Base-by-base conservation (phyloP, 2,329 filamentous ascomycete species). In the Didymella glomerata region DNA sequence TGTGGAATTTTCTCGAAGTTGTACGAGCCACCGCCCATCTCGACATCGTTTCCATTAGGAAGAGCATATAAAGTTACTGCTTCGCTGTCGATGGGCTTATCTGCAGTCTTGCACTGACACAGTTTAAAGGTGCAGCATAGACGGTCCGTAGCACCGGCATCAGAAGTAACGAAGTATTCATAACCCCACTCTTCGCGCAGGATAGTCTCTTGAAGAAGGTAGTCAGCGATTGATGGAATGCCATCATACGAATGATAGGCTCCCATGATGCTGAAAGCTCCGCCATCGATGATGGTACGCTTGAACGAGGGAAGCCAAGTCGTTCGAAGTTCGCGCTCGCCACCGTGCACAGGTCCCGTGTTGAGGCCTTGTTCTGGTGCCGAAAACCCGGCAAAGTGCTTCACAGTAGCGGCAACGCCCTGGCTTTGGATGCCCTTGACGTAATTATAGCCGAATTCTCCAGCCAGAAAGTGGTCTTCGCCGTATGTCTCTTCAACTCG, bases 211-310 rank as follows among this genome's bases (percentile, higher is more conserved):
- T 92, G 80, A 3, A 88, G 80, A 59, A 88, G 85, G 52, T 85
- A 81, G 70, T 91, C 85, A 2, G 89, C 84, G 48, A 91, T 85
- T 0, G 86, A 82, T 1, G 90, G 88, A 14, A 90, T 80, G 2
- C 90, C 90, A 63, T 93, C 90, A 63, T 92, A 91, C 52, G 87
- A 87, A 68, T 90, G 86, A 69, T 93, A 93, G 0, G 90, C 85
- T 28, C 87, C 86, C 90, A 93, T 93, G 65, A 92, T 85, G 40
- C 84, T 83, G 69, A 83, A 88, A 2, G 88, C 90, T 11, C 84
- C 87, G 10, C 79, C 88, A 67, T 91, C 90, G 32, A 91, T 85
- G 60, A 92, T 91, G 13, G 89, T 84, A 16, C 87, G 83, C 73
- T 90, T 89, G 76, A 90, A 91, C 0, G 84, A 79, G 4, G 86